phyloP scores from a whole-genome alignment of 2,329 filamentous ascomycete genomes.

The Plectosphaerella plurivora region DNA sequence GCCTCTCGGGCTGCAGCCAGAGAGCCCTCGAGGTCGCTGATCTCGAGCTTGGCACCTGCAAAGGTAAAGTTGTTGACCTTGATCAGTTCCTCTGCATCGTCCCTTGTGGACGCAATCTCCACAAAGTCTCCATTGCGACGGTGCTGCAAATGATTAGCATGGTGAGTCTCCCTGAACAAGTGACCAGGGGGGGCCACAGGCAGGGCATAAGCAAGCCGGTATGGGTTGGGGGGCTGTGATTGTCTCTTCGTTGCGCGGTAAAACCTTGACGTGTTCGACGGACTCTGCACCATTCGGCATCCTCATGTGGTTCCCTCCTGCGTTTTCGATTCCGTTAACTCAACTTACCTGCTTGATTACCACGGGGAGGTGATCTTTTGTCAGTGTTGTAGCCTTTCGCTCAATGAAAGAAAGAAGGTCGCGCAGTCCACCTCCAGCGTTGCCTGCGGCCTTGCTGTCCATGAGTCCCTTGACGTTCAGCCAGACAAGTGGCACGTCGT shows the following conservation, averaged over 20 bases:
- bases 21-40: conserved; percentile 40
- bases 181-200: conserved; percentile 20
- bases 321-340: conserved; percentile 31
- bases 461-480: conserved; percentile 59
- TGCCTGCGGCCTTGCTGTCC: conserved; percentile 62
- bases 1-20: conserved; percentile 40
- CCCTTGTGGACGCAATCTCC: conserved; percentile 61
- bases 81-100: conserved; percentile 59
- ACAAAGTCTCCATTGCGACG: conserved; percentile 64
- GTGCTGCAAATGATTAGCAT: conserved; percentile 70
- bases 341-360: conserved; percentile 76
- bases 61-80: conserved; percentile 67
- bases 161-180: conserved; percentile 24
- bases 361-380: conserved; percentile 40
- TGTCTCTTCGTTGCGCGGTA: conserved; percentile 27
- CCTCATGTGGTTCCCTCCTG: conserved; percentile 11
- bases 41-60: conserved; percentile 58
- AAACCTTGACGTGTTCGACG: conserved; percentile 16
- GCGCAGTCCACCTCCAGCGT: conserved; percentile 62
- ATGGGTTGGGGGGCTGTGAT: conserved; percentile 22
- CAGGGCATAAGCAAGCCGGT: conserved; percentile 29
- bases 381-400: conserved; percentile 58
- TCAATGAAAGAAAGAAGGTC: conserved; percentile 66
- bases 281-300: conserved; percentile 30
- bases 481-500: conserved; percentile 13